These are phyloP conservation scores for Penicillium soppii DNA, from an alignment of 495 filamentous ascomycete genomes.

Conservation along the genomic window DNA sequence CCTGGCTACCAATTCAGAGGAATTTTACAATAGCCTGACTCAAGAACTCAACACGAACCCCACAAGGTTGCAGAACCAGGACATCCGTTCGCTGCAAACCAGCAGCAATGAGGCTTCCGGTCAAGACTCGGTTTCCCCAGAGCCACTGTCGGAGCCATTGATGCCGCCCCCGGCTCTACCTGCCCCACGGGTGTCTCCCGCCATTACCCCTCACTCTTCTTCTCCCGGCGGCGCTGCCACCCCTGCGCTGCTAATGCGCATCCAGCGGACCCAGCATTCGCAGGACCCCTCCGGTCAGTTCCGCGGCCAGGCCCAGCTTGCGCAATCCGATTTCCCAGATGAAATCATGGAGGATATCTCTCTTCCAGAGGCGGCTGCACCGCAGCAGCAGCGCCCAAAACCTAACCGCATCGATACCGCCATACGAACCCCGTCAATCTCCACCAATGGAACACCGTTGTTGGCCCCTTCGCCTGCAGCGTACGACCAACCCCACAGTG, in stretches of 20 bases:
- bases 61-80: conserved; percentile 27
- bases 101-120: conserved; percentile 60
- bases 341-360: conserved; percentile 67
- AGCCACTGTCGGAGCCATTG: conserved; percentile 64
- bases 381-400: conserved; percentile 32
- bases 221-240: conserved; percentile 59
- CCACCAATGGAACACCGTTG: conserved; percentile 31
- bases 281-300: conserved; percentile 25
- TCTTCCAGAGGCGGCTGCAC: conserved; percentile 61
- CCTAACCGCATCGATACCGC: conserved; percentile 46
- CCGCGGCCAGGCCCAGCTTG: conserved; percentile 28
- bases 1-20: conserved; percentile 58
- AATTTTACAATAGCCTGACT: conserved; percentile 32
- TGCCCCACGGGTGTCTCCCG: conserved; percentile 52
- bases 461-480: conserved; percentile 30
- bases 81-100: conserved; percentile 38
- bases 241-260: conserved; percentile 82
- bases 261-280: conserved; percentile 45
- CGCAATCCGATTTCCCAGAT: conserved; percentile 36
- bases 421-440: conserved; percentile 28
- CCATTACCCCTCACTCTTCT: conserved; percentile 37
- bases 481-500: conserved; percentile 17
- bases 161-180: conserved; percentile 71
- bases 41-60: conserved; percentile 32
- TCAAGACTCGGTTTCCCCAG: conserved; percentile 69